phyloP scores from a whole-genome alignment of 2,329 filamentous ascomycete genomes.

The Penicillium sp. region DNA sequence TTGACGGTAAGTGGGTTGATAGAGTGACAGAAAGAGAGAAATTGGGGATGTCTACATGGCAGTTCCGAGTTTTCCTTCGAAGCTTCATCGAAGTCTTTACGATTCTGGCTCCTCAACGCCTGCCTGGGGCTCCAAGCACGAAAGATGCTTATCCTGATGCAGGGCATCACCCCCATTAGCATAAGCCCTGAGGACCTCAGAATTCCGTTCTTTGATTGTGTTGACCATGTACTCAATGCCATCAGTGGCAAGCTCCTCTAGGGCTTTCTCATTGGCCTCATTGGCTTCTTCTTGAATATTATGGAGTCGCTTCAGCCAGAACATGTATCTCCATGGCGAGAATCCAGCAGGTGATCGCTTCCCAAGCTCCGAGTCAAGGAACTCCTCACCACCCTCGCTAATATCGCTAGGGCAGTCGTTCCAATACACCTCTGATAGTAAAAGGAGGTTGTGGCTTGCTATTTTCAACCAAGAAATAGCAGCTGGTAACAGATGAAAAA shows the following conservation, averaged over 20 bases:
- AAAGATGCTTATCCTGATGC: conserved; percentile 16
- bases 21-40: not conserved
- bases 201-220: conserved; percentile 17
- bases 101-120: not conserved
- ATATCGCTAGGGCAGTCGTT: conserved; percentile 22
- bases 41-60: not conserved
- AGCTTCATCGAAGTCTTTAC: not conserved
- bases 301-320: conserved; percentile 29
- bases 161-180: conserved; percentile 9
- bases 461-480: conserved; percentile 21
- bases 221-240: conserved; percentile 23
- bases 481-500: conserved; percentile 20
- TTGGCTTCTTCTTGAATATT: conserved; percentile 23
- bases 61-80: not conserved
- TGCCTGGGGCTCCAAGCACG: conserved; percentile 6
- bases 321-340: conserved; percentile 29
- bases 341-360: conserved; percentile 25
- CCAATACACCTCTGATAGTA: conserved; percentile 24
- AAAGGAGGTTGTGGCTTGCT: conserved; percentile 20
- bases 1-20: not conserved
- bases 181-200: conserved; percentile 19
- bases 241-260: conserved; percentile 23
- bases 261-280: conserved; percentile 15
- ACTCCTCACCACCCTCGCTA: conserved; percentile 17
- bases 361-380: conserved; percentile 26